Evolutionary conservation across 495 filamentous ascomycete species (phyloP), one percentile per base, ranked within the genome.

Genomic region (Penicillium salamii): DNA sequence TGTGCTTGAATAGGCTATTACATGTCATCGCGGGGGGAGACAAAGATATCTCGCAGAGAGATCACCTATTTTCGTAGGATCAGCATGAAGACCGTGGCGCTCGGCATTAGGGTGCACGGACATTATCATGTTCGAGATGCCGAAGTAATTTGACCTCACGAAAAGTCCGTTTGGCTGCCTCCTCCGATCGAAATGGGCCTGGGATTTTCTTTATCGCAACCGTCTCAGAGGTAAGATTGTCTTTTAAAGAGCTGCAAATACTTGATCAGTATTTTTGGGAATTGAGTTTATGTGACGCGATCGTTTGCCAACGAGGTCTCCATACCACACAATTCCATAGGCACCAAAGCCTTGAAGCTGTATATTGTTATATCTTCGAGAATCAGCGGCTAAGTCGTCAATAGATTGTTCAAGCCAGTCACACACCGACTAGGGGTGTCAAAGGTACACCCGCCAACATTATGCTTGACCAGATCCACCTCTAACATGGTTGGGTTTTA

Each of bases 141-240:
- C 97, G 96, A 56, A 97, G 71, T 43, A 98, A 78, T 77, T 97
- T 97, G 67, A 98, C 74, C 62, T 98, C 93, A 51, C 93, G 86
- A 61, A 95, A 97, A 23, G 92, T 97, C 62, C 93, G 78, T 75
- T 97, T 96, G 9, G 93, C 91, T 34, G 97, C 75, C 32, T 95
- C 90, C 2, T 89, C 90, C 8, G 93, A 96, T 76, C 90, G 93
- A 75, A 98, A 98, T 5, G 93, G 93, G 75, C 97, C 96, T 85
- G 95, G 95, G 58, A 98, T 96, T 78, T 98, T 98, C 82, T 98
- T 98, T 55, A 98, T 89, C 33, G 93, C 93, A 42, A 98, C 92
- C 61, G 88, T 89, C 29, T 32, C 29, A 12, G 29, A 32, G 3
- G 29, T 32, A 8, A 32, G 29, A 11, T 32, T 32, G 11, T 32